Evolutionary conservation across 139 green algal genomes (phyloP).

Genomic region (Yamagishiella unicocca): DNA sequence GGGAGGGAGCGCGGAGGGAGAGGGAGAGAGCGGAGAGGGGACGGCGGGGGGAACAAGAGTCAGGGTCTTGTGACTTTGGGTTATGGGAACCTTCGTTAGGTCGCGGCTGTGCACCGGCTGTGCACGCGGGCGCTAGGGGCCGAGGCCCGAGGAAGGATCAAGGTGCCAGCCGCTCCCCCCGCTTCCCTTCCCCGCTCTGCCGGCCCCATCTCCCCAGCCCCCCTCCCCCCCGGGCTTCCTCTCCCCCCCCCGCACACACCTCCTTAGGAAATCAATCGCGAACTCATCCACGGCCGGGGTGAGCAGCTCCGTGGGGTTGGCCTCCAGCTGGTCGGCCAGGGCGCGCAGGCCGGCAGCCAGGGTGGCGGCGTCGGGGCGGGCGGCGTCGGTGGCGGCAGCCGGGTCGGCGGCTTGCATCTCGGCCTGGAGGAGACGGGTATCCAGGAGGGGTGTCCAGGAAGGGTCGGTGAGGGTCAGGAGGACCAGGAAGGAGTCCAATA

Average conservation of each 20-base stretch:
- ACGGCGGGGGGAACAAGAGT: not conserved
- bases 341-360: conserved; percentile 59
- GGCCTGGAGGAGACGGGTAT: not conserved
- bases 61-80: not conserved
- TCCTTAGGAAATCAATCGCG: conserved; percentile 54
- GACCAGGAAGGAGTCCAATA: too few species aligned
- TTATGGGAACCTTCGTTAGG: too few species aligned
- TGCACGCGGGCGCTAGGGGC: too few species aligned
- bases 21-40: not conserved
- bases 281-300: conserved; percentile 44
- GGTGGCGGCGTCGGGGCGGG: not conserved
- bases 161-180: not conserved
- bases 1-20: not conserved
- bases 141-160: not conserved
- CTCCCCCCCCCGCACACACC: not conserved
- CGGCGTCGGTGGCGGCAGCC: not conserved
- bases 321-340: conserved; percentile 67
- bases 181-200: not conserved
- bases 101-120: too few species aligned
- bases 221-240: not conserved
- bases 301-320: conserved; percentile 14
- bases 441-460: too few species aligned
- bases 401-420: not conserved
- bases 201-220: not conserved
- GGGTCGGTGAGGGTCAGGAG: too few species aligned